Evolutionary conservation across 345 rosid genomes (phyloP).

Genomic region (Brassica nigra): DNA sequence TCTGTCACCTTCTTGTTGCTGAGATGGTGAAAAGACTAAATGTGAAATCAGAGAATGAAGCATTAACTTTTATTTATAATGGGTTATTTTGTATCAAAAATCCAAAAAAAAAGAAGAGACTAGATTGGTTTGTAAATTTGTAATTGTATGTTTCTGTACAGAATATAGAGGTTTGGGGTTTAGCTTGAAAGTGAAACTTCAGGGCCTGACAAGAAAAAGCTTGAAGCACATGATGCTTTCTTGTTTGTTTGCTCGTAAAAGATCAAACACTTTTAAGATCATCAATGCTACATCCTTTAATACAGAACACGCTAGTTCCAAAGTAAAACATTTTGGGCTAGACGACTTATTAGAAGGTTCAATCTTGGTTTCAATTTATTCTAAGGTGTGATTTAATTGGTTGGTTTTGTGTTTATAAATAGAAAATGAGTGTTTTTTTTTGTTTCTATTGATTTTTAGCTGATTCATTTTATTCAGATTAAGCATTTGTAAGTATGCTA

Average conservation of each 20-base stretch:
- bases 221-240: slow-evolving; percentile 37
- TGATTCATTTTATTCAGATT: not conserved
- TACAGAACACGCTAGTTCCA: slow-evolving; percentile 7
- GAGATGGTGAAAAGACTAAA: not conserved
- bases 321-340: not conserved
- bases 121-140: slow-evolving; percentile 9
- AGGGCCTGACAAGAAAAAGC: slow-evolving; percentile 9
- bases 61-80: not conserved
- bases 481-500: not conserved
- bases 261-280: slow-evolving; percentile 25
- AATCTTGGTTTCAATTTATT: not conserved
- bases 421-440: not conserved
- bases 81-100: slow-evolving; percentile 1
- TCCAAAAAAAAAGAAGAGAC: slow-evolving; percentile 24
- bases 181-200: slow-evolving; percentile 33
- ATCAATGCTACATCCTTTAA: not conserved
- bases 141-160: slow-evolving; percentile 11
- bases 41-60: slow-evolving; percentile 4
- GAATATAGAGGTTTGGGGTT: slow-evolving; percentile 24
- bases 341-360: not conserved
- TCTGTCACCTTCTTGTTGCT: not conserved
- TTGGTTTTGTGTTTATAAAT: not conserved
- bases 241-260: slow-evolving; percentile 25
- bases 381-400: not conserved
- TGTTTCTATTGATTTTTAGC: not conserved